These are phyloP conservation scores for Teratosphaeria pseudoeucalypti DNA, from an alignment of 2,329 filamentous ascomycete genomes.

Conservation along the genomic window DNA sequence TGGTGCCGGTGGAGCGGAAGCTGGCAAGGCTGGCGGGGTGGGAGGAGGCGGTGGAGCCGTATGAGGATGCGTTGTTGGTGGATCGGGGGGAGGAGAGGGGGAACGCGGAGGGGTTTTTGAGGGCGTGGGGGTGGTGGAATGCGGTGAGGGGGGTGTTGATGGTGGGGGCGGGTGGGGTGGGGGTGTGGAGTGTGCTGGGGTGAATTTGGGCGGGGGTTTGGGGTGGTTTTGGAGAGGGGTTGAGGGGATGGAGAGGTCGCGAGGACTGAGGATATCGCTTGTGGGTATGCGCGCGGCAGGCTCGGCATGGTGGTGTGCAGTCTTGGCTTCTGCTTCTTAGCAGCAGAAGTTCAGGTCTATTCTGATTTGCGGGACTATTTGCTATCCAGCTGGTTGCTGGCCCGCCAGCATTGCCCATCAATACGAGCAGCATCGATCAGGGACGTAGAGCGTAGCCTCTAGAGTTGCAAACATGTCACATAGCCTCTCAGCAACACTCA, in stretches of 20 bases:
- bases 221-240: not conserved
- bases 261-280: no score
- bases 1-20: constrained; percentile 19
- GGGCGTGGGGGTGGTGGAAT: constrained; percentile 14
- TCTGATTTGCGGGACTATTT: no score
- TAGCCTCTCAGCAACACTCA: no score
- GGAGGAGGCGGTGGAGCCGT: constrained; percentile 20
- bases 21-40: constrained; percentile 16
- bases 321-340: no score
- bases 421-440: no score
- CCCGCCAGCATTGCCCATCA: no score
- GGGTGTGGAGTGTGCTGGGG: constrained; percentile 11
- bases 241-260: not conserved
- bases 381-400: no score
- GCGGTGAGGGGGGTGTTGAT: constrained; percentile 9
- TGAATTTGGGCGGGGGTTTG: not conserved
- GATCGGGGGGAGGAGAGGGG: constrained; percentile 19
- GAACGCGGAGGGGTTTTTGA: constrained; percentile 20
- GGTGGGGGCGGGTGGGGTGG: constrained; percentile 10
- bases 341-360: no score
- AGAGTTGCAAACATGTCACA: no score
- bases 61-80: constrained; percentile 18
- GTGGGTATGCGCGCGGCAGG: no score
- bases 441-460: no score
- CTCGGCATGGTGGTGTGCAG: no score